phyloP scores from a whole-genome alignment of 169 alveolate species.

The Plasmodium gaboni region DNA sequence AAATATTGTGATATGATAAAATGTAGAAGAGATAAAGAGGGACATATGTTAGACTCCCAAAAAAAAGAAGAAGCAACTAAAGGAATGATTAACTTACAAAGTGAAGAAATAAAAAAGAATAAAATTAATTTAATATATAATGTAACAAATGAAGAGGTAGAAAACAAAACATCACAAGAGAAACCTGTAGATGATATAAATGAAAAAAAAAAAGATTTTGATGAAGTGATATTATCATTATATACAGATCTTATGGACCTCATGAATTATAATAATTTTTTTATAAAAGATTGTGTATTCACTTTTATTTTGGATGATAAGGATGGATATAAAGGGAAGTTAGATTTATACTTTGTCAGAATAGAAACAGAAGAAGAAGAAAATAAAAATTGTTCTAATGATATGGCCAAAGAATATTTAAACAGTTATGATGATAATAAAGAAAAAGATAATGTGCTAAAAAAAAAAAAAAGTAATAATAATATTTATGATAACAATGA shows the following conservation, averaged over 20 bases:
- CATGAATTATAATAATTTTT: constrained; percentile 21
- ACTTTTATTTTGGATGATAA: constrained; percentile 2
- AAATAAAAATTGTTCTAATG: neutral
- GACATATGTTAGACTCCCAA: too few relatives aligned
- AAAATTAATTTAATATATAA: too few relatives aligned
- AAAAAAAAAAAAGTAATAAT: neutral
- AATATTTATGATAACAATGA: neutral
- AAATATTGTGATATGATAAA: too few relatives aligned
- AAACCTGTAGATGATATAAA: neutral
- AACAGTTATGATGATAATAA: too few relatives aligned
- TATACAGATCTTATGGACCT: constrained; percentile 33
- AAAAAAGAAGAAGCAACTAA: too few relatives aligned
- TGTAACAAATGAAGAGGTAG: too few relatives aligned
- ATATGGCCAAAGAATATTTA: neutral
- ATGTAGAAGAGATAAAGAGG: too few relatives aligned
- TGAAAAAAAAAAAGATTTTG: neutral
- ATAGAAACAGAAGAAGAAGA: neutral
- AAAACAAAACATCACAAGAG: neutral
- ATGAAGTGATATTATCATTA: constrained; percentile 15
- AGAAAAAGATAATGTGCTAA: neutral
- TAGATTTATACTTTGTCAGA: constrained; percentile 6
- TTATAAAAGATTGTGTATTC: constrained; percentile 18
- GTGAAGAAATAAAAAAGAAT: too few relatives aligned
- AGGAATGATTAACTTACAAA: too few relatives aligned
- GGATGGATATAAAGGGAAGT: constrained; percentile 24